Evolutionary conservation across 2,329 filamentous ascomycete species (phyloP), one percentile per base, ranked within the genome.

Genomic region (Macrophomina tecta): DNA sequence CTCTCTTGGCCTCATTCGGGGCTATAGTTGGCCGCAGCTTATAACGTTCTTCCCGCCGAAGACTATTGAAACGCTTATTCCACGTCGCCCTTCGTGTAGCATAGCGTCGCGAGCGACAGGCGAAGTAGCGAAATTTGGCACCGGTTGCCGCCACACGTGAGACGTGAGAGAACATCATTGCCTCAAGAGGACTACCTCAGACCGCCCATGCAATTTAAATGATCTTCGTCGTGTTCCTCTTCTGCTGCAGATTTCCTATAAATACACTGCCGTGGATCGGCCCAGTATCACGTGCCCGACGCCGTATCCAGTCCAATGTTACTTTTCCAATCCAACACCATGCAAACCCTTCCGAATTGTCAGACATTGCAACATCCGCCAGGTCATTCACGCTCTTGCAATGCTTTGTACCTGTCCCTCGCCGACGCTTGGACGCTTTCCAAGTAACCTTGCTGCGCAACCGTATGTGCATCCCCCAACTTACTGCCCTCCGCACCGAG

Each of bases 401-500:
- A 14, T 14, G 53, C 64, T 14, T 42, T 60, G 38, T 61, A 66
- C 23, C 90, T 82, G 75, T 90, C 87, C 72, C 89, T 84, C 1
- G 89, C 89, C 76, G 86, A 86, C 64, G 90, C 88, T 74, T 88
- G 88, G 30, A 87, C 87, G 72, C 86, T 86, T 68, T 85, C 85
- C 64, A 91, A 81, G 73, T 91, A 91, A 64, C 86, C 85, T 69
- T 85, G 82, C 69, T 86, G 85, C 30, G 89, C 89, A 73, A 90
- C 83, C 73, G 87, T 84, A 7, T 83, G 82, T 34, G 90, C 90
- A 77, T 92, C 89, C 12, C 90, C 90, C 45, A 90, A 78, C 72
- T 89, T 89, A n/a, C 88, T 85, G 0, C 89, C 89, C 72, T 89
- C 85, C 1, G 89, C 90, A 0, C 90, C 90, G 16, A 92, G 79